Conservation (phyloP, 2,329 filamentous ascomycete species). For the Aspergillus aculeatus region DNA sequence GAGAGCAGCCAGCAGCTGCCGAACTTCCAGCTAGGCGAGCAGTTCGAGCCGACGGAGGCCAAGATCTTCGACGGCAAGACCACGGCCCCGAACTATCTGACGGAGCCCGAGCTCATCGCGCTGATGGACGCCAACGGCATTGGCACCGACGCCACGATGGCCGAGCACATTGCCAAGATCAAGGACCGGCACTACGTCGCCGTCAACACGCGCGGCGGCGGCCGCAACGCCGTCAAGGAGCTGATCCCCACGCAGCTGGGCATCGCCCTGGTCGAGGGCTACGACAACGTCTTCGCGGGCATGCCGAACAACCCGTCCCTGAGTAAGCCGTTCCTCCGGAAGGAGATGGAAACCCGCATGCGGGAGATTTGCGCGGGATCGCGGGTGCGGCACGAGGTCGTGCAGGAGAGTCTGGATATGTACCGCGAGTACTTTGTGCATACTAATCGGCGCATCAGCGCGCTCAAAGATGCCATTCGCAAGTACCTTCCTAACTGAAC, state of each 20-base stretch:
- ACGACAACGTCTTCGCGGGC: conserved; percentile 90
- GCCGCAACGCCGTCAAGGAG: conserved; percentile 63
- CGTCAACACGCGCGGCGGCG: conserved; percentile 55
- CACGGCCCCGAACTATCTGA: conserved; percentile 77
- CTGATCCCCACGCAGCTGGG: conserved; percentile 92
- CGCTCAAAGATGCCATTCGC: conserved; percentile 58
- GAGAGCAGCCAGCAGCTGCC: conserved; percentile 82
- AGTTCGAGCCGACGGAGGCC: conserved; percentile 83
- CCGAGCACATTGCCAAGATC: conserved; percentile 95
- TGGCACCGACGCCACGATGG: conserved; percentile 98
- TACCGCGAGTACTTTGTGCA: conserved; percentile 85
- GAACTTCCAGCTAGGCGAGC: conserved; percentile 73
- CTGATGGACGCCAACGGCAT: conserved; percentile 99
- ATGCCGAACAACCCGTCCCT: conserved; percentile 65
- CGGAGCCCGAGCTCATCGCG: conserved; percentile 90
- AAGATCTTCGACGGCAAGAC: conserved; percentile 92
- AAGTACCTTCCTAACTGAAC: conserved; percentile 52
- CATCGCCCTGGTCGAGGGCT: conserved; percentile 87
- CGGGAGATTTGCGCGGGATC: conserved; percentile 91
- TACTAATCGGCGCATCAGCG: conserved; percentile 70
- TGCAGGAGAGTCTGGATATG: conserved; percentile 79
- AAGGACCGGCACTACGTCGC: conserved; percentile 85
- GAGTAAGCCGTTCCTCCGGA: conserved; percentile 91
- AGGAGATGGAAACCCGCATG: conserved; percentile 98
- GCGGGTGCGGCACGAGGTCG: conserved; percentile 69